Evolutionary conservation across 805 yeast species (phyloP), one percentile per base, ranked within the genome.

Genomic region (Metschnikowia lachancei): DNA sequence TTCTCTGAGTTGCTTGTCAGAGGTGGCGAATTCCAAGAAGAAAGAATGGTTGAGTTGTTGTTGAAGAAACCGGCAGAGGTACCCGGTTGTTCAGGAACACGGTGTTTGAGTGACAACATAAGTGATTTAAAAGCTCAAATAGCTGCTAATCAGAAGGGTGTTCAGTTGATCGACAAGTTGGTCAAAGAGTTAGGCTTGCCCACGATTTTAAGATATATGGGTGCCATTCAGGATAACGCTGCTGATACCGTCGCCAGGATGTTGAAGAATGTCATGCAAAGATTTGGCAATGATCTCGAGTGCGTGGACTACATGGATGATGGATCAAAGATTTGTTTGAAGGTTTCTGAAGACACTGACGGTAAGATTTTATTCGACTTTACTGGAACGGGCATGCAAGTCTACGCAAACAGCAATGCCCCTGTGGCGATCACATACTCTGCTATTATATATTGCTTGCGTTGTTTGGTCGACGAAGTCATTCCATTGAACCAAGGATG

Each of bases 401-500:
- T 87, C 40, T 85, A 87, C 62, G 95, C 95, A 22, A 92, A 92
- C 63, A 75, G 88, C 65, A 92, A 94, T 64, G 97, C 97, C 0
- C 98, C 99, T 0, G 80, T 76, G 53, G 95, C 97, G 0, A 88
- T 94, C 52, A 84, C 96, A 2, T 81, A 81, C 59, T 86, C 96
- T 22, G 97, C 97, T 1, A 83, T 92, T 46, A 76, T 92, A 36
- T 92, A 92, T 65, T 90, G 92, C 50, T 67, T 92, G 58, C 71
- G 99, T 50, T 85, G 95, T 46, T 72, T 92, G 60, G 91, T 92
- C 30, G 82, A 85, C 51, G 88, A 83, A 52, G 90, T 87, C 52
- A 90, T 92, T 47, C 99, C 99, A 0, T 73, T 92, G 60, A 92
- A 92, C 62, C 95, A 90, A 62, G 98, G 99, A 8, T 92, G 97